Evolutionary conservation across 306 rosid species (phyloP), one percentile per base, ranked within the genome.

Genomic region (Oxytropis ochrocephala): DNA sequence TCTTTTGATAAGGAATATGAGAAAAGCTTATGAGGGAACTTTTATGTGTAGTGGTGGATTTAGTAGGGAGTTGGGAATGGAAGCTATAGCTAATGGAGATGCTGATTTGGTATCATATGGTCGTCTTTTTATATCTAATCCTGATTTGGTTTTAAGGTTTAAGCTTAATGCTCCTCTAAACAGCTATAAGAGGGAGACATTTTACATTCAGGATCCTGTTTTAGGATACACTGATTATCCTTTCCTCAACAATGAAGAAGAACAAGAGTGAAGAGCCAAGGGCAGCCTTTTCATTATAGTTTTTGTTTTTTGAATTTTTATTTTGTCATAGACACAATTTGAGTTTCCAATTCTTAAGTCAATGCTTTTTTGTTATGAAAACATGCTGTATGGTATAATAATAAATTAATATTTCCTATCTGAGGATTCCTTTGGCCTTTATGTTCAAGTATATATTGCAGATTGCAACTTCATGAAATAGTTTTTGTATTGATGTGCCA

Each of bases 191-290:
- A 82, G 97, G 78, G 85, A 80, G 60, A 86, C 88, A 7, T 88
- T 90, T 80, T 88, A 88, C 67, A 84, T 90, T 0, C 87, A 80
- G 30, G 90, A 90, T 64, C 97, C 95, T 57, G 90, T 90, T 29
- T 78, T 79, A 62, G 97, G 97, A 38, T 90, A 88, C 75, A 86
- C 92, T 3, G 95, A 90, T 55, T 88, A 90, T 64, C 92, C 95
- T 16, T 88, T 88, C 65, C 86, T 87, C 2, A 64, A 16, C 17
- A 12, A 30, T 10, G 67, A 43, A 44, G 67, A 17, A 27, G 77
- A 7, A 39, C 17, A 64, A 39, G 70, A 56, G 11, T 38, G 11
- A 38, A 38, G 11, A 11, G 8, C 72, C 62, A 12, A 54, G 64
- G 65, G 67, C 87, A 6, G 83, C 61, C 95, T 88, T 68, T 86